Conservation (phyloP, 768 basidiomycete genomes). For the Termitomyces sp. region DNA sequence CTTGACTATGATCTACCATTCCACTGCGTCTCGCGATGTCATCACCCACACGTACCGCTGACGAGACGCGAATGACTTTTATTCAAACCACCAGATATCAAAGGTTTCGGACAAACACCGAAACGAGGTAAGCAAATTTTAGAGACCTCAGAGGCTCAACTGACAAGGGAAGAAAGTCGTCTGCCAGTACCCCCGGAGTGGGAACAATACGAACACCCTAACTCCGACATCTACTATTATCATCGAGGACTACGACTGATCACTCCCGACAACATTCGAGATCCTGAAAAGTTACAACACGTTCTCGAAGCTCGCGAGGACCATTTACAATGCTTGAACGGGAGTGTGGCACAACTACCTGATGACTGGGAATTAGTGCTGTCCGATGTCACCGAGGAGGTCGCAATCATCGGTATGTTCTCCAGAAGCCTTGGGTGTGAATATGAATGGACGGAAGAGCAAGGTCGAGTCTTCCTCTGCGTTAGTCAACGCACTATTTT, state of each 20-base stretch:
- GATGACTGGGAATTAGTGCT: conserved; percentile 38
- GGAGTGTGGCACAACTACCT: conserved; percentile 26
- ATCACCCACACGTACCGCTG: neutral
- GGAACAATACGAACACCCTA: conserved; percentile 37
- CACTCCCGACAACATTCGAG: conserved; percentile 36
- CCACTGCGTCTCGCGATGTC: conserved; percentile 10
- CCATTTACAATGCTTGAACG: conserved; percentile 29
- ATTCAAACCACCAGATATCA: conserved; percentile 18
- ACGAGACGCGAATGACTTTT: conserved; percentile 13
- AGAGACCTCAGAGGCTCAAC: neutral
- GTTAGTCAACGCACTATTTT: neutral
- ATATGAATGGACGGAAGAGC: conserved; percentile 34
- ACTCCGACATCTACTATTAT: conserved; percentile 42
- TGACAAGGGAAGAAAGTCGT: conserved; percentile 4
- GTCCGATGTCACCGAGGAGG: conserved; percentile 29
- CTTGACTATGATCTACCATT: conserved; percentile 9
- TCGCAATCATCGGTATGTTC: conserved; percentile 34
- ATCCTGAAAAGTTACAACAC: conserved; percentile 26
- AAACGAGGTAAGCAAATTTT: conserved; percentile 10
- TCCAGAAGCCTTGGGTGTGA: conserved; percentile 27
- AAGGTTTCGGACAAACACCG: conserved; percentile 9
- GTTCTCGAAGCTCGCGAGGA: conserved; percentile 33
- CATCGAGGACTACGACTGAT: conserved; percentile 30
- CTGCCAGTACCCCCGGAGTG: conserved; percentile 22
- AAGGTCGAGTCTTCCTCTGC: conserved; percentile 19